Evolutionary conservation across 306 rosid genomes (phyloP).

Genomic region (Rosa multiflora): DNA sequence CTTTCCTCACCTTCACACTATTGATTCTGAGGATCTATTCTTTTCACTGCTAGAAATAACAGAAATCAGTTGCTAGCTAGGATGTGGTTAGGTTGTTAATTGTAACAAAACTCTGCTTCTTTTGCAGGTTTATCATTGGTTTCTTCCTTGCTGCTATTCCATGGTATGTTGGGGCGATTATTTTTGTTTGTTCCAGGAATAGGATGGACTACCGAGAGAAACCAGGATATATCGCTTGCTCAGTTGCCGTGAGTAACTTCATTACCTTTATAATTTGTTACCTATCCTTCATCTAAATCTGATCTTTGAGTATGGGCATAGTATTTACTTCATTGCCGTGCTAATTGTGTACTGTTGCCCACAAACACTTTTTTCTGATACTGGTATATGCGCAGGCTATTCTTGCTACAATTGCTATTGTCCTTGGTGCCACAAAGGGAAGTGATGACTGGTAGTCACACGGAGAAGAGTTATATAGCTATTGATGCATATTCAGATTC

Average conservation of each 20-base stretch:
- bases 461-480: slow-evolving; percentile 40
- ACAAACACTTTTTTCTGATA: not conserved
- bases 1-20: not conserved
- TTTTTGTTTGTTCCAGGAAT: slow-evolving; percentile 52
- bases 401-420: slow-evolving; percentile 56
- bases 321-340: not conserved
- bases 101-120: slow-evolving; percentile 3
- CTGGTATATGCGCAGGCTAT: slow-evolving; percentile 56
- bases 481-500: slow-evolving; percentile 20
- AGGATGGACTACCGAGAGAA: slow-evolving; percentile 70
- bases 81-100: slow-evolving; percentile 10
- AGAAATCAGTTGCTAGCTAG: slow-evolving; percentile 3
- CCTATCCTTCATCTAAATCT: not conserved
- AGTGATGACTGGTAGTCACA: slow-evolving; percentile 48
- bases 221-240: slow-evolving; percentile 85
- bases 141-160: slow-evolving; percentile 77
- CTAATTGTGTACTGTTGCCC: not conserved
- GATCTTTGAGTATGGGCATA: not conserved
- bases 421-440: slow-evolving; percentile 60
- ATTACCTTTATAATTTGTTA: slow-evolving; percentile 5
- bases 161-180: slow-evolving; percentile 76
- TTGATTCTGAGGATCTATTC: not conserved
- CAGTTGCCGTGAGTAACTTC: slow-evolving; percentile 73
- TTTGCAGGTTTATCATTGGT: slow-evolving; percentile 85
- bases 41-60: not conserved